Evolutionary conservation across 1,284 basidiomycete genomes (phyloP), one percentile per base, ranked within the genome.

Genomic region (Naganishia sp.): DNA sequence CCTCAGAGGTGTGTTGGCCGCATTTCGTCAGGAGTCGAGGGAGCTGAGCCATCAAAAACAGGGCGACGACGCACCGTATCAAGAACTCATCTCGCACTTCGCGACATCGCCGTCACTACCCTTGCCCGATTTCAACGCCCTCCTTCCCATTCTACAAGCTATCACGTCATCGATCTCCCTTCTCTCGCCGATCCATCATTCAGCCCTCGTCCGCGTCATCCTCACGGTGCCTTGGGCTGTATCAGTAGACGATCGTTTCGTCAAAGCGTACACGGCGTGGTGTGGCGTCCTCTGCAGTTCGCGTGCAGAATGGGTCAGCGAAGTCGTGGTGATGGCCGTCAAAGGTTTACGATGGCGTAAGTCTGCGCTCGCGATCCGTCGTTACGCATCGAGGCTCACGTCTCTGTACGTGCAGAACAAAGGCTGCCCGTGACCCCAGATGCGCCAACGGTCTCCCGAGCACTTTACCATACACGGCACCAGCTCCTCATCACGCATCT

Each of bases 271-370:
- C 77, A 88, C 87, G 31, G 86, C 89, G 31, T 97, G 97, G 75
- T 86, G 94, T 53, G 91, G 92, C 52, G 91, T 94, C 81, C 86
- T 99, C 45, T 87, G 97, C 70, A 93, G 90, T 71, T 93, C 95
- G n/a, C 83, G 91, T 69, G 90, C 92, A 68, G 92, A 95, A 79
- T 99, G 96, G 82, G 84, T 96, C 39, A 88, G 87, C 43, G 84
- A 90, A 68, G 88, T 98, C 10, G 84, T 97, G 11, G 84, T 84
- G 64, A 92, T 87, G 78, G 87, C 91, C 46, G 86, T 93, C 7
- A 87, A 88, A 67, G 92, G 92, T 15, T 86, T 98, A 66, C 90
- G 90, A 23, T 88, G 90, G 83, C 91, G 94, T 96, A 80, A 78
- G 93, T 80, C 18, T 44, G 83, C 11, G 25, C 49, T 23, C 23